phyloP scores from a whole-genome alignment of 2,329 filamentous ascomycete species.

The Diplodia intermedia region DNA sequence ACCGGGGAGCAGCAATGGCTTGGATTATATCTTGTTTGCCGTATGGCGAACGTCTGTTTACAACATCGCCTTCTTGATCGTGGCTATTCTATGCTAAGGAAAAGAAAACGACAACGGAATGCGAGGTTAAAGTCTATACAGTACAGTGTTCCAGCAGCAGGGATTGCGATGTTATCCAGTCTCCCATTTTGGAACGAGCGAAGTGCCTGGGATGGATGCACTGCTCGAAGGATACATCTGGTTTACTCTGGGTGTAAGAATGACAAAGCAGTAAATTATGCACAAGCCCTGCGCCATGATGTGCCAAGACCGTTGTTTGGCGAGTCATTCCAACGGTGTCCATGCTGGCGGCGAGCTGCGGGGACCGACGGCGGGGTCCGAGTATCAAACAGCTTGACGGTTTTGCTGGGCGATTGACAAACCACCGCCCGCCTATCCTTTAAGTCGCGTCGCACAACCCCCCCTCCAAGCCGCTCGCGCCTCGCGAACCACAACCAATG shows the following conservation, averaged over 20 bases:
- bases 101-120: not conserved
- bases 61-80: no score
- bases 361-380: constrained; percentile 25
- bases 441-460: not conserved
- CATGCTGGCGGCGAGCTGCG: constrained; percentile 26
- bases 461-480: not conserved
- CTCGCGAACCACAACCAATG: constrained; percentile 8
- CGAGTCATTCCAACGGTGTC: constrained; percentile 19
- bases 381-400: constrained; percentile 12
- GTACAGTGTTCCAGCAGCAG: no score
- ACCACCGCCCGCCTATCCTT: not conserved
- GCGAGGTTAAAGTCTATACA: not conserved
- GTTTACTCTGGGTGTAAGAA: constrained; percentile 2
- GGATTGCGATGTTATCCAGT: no score
- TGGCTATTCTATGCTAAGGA: not conserved
- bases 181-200: not conserved
- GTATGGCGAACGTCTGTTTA: no score
- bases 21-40: no score
- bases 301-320: constrained; percentile 8
- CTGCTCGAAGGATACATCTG: no score
- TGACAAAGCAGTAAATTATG: constrained; percentile 27
- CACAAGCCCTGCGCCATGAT: constrained; percentile 11
- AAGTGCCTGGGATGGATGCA: not conserved
- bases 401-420: constrained; percentile 21
- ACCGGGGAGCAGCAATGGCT: not conserved